Conservation (phyloP, 2,329 filamentous ascomycete species). For the Stemphylium beticola region DNA sequence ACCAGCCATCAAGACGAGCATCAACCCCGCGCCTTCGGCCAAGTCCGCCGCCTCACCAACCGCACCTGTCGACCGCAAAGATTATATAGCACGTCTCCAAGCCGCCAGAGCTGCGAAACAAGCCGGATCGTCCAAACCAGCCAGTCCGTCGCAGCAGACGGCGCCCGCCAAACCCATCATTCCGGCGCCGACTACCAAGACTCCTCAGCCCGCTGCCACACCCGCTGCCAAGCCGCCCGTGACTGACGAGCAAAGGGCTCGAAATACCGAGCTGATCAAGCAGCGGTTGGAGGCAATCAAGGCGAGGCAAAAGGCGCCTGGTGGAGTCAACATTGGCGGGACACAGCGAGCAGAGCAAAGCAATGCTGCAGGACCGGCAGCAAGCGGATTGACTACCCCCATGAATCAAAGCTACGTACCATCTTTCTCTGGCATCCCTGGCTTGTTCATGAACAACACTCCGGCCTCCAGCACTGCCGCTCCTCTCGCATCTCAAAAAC, state of each 20-base stretch:
- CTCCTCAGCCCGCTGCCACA: slow-evolving; percentile 23
- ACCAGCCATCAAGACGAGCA: slow-evolving; percentile 31
- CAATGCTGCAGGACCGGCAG: neutral
- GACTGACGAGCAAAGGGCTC: slow-evolving; percentile 55
- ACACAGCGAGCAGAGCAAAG: slow-evolving; percentile 1
- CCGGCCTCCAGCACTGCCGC: slow-evolving; percentile 6
- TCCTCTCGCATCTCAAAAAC: slow-evolving; percentile 52
- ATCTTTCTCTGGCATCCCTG: slow-evolving; percentile 55
- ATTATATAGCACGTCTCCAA: slow-evolving; percentile 76
- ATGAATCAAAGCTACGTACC: slow-evolving; percentile 12
- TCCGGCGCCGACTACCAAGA: slow-evolving; percentile 13
- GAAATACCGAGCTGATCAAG: slow-evolving; percentile 77
- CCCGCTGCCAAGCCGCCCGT: slow-evolving; percentile 22
- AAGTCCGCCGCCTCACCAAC: slow-evolving; percentile 24
- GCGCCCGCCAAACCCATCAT: slow-evolving; percentile 20
- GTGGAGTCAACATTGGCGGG: slow-evolving; percentile 14
- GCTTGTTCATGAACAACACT: slow-evolving; percentile 57
- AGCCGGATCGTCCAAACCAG: slow-evolving; percentile 23
- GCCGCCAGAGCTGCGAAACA: slow-evolving; percentile 70
- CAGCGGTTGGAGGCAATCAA: slow-evolving; percentile 75
- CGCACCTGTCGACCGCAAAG: slow-evolving; percentile 68
- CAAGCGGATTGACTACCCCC: slow-evolving; percentile 9
- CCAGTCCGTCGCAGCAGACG: slow-evolving; percentile 27
- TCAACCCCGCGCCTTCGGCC: slow-evolving; percentile 11
- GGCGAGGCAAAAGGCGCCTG: slow-evolving; percentile 26